Percentiles rank a stretch among this genome's conserved stretches.
Evolutionary conservation across 2,329 filamentous ascomycete species (phyloP).

Genomic region (Diaporthe sp.): DNA sequence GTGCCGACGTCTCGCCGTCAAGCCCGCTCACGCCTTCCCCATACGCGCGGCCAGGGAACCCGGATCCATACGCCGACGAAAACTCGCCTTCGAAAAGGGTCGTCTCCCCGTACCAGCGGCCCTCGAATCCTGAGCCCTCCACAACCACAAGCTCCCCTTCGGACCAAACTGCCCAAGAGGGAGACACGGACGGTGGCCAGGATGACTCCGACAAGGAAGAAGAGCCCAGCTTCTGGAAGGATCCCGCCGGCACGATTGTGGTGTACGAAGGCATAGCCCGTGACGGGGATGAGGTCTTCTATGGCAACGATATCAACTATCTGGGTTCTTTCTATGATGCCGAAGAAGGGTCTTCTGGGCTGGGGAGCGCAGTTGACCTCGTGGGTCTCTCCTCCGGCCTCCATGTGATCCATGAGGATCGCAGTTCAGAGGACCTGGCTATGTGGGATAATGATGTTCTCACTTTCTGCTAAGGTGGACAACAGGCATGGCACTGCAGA

Average conservation of each 20-base stretch:
- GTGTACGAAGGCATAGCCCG: slow-evolving; percentile 33
- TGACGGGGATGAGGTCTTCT: slow-evolving; percentile 24
- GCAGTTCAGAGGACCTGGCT: slow-evolving; percentile 23
- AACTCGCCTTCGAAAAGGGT: slow-evolving; percentile 20
- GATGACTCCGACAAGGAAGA: not conserved
- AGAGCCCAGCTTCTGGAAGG: slow-evolving; percentile 23
- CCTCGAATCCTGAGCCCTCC: not conserved
- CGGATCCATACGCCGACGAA: slow-evolving; percentile 19
- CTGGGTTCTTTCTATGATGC: slow-evolving; percentile 31
- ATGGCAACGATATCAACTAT: slow-evolving; percentile 34
- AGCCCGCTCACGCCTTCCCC: not conserved
- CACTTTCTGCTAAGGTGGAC: not conserved
- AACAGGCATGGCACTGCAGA: too few relatives aligned
- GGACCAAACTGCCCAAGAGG: too few relatives aligned
- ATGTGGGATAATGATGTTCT: slow-evolving; percentile 29
- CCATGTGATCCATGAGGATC: slow-evolving; percentile 23
- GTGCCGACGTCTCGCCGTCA: not conserved
- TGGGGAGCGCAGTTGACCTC: slow-evolving; percentile 25
- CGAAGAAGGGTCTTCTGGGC: slow-evolving; percentile 24
- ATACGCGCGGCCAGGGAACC: slow-evolving; percentile 1
- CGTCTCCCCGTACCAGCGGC: not conserved
- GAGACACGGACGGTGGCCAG: not conserved
- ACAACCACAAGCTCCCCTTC: not conserved
- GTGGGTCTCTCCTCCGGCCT: slow-evolving; percentile 15
- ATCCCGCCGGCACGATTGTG: slow-evolving; percentile 24